Evolutionary conservation across 2,329 filamentous ascomycete genomes (phyloP).

Genomic region (Calonectria hongkongensis): DNA sequence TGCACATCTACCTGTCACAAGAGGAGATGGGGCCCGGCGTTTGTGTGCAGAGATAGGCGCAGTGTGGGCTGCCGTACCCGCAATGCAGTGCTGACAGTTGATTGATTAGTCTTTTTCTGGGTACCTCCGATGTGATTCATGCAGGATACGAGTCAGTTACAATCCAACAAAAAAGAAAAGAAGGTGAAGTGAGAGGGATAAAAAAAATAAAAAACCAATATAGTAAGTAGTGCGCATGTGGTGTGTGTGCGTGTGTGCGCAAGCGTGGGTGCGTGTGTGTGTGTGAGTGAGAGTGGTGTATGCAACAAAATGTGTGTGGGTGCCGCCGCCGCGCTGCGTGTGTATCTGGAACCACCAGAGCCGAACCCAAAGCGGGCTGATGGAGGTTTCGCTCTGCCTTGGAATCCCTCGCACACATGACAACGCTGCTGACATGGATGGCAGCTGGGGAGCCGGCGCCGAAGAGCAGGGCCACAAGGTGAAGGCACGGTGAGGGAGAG

Average conservation of each 20-base stretch:
- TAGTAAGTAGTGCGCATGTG: slow-evolving; percentile 22
- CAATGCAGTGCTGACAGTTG: slow-evolving; percentile 9
- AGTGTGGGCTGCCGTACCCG: slow-evolving; percentile 20
- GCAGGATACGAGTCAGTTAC: slow-evolving; percentile 52
- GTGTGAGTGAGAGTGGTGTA: slow-evolving; percentile 19
- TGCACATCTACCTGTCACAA: slow-evolving; percentile 23
- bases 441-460: not conserved
- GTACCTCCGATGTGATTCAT: slow-evolving; percentile 50
- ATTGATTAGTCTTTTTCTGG: slow-evolving; percentile 38
- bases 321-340: not conserved
- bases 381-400: slow-evolving; percentile 27
- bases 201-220: slow-evolving; percentile 10
- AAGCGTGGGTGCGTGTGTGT: slow-evolving; percentile 5
- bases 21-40: slow-evolving; percentile 17
- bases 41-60: slow-evolving; percentile 35
- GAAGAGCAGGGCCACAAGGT: not conserved
- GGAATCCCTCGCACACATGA: slow-evolving; percentile 35
- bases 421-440: slow-evolving; percentile 40
- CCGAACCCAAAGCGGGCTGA: slow-evolving; percentile 18
- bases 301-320: slow-evolving; percentile 36
- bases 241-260: not conserved
- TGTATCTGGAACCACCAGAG: slow-evolving; percentile 22
- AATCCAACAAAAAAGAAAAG: slow-evolving; percentile 18
- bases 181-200: not conserved
- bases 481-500: slow-evolving; percentile 28